These are phyloP conservation scores for Larix kaempferi DNA, from an alignment of 75 land plant species.

Conservation along the genomic window DNA sequence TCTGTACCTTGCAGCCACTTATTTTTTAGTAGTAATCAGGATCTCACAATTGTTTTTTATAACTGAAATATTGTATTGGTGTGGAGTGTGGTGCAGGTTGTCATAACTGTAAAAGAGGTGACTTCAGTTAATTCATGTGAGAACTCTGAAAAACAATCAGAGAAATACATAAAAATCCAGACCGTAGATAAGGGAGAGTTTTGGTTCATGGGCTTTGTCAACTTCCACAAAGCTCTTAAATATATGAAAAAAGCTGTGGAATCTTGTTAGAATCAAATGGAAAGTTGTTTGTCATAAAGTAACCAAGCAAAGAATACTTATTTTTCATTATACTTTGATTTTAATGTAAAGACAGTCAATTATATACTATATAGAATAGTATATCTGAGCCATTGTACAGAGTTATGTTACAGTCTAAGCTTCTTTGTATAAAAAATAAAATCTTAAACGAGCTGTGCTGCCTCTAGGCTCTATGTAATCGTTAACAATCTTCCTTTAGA, in stretches of 20 bases:
- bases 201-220: constrained; percentile 68
- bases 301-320: no score
- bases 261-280: background rate
- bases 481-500: no score
- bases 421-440: no score
- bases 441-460: no score
- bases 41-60: background rate
- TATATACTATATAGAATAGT: no score
- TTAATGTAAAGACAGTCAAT: no score
- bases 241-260: background rate
- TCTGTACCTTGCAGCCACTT: no score
- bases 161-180: constrained; percentile 50
- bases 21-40: background rate
- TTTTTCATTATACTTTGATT: no score
- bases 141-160: constrained; percentile 28
- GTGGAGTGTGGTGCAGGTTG: background rate
- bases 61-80: background rate
- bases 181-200: constrained; percentile 55
- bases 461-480: no score
- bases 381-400: no score
- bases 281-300: no score
- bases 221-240: background rate
- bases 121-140: constrained; percentile 24
- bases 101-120: constrained; percentile 9
- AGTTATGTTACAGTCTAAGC: no score